A percentile compares a stretch with the other conserved stretches of the same genome.
Conservation (phyloP, 352 stramenopile species). For the Plasmopara viticola region DNA sequence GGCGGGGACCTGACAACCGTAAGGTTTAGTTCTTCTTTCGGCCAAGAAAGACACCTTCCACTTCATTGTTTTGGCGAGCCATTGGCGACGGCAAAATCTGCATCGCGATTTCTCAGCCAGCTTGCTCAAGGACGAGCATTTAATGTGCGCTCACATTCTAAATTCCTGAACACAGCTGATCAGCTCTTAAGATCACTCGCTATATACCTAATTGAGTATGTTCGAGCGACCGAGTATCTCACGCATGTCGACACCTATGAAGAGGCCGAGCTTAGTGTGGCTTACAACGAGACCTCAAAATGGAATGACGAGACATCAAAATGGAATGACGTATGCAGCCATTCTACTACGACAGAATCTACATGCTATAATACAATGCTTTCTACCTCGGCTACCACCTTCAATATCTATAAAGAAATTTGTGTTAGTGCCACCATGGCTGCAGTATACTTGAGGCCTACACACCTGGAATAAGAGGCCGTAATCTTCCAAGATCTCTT, state of each 20-base stretch:
- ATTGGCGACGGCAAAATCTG: neutral
- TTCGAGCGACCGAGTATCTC: neutral
- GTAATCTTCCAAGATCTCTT: neutral
- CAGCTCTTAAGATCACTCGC: constrained; percentile 2
- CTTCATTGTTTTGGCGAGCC: neutral
- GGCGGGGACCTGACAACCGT: neutral
- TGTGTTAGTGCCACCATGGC: neutral
- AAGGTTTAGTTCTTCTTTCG: neutral
- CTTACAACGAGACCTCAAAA: neutral
- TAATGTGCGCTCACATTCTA: neutral
- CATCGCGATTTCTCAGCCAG: neutral
- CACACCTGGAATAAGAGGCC: too few species aligned
- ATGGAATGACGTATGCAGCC: neutral
- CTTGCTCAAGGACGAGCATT: neutral
- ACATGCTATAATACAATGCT: neutral
- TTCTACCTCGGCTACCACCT: neutral
- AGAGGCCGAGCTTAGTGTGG: neutral
- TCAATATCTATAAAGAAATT: neutral
- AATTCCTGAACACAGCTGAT: constrained; percentile 27
- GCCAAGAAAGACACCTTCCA: neutral
- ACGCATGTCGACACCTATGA: neutral
- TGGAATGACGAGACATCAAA: neutral
- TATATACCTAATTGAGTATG: neutral
- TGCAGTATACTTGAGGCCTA: neutral
- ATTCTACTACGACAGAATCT: neutral